These are phyloP conservation scores for Rhodotorula sp. DNA, from an alignment of 1,284 basidiomycete species.

Conservation along the genomic window DNA sequence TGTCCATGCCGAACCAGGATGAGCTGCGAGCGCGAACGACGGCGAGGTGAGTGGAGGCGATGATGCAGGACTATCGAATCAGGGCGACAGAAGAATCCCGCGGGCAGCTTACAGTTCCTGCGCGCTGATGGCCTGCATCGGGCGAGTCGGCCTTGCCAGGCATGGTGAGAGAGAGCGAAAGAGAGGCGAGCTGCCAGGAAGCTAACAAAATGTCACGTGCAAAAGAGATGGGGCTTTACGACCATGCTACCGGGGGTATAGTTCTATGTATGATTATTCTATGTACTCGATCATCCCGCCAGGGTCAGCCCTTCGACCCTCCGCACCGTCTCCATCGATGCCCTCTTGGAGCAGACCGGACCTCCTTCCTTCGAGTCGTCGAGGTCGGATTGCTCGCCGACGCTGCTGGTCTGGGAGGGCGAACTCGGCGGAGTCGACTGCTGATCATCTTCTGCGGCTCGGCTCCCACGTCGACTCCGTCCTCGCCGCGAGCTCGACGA, in stretches of 20 bases:
- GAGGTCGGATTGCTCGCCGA: not conserved
- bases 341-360: not conserved
- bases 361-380: not conserved
- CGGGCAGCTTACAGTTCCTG: not conserved
- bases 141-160: not conserved
- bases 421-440: conserved; percentile 9
- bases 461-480: not conserved
- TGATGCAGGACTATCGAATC: not conserved
- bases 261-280: not conserved
- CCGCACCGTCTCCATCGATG: conserved; percentile 14
- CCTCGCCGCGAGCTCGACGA: not conserved
- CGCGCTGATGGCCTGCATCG: not conserved
- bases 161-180: not conserved
- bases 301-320: conserved; percentile 8
- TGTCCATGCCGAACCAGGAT: conserved; percentile 19
- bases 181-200: not conserved
- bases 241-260: not conserved
- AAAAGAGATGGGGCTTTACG: too few relatives aligned
- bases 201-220: not conserved
- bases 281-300: not conserved
- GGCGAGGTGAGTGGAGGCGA: not conserved
- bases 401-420: conserved; percentile 6
- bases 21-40: not conserved
- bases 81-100: not conserved
- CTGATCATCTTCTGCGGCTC: not conserved